Evolutionary conservation across 2,329 filamentous ascomycete species (phyloP).

Genomic region (Exserohilum turcica): DNA sequence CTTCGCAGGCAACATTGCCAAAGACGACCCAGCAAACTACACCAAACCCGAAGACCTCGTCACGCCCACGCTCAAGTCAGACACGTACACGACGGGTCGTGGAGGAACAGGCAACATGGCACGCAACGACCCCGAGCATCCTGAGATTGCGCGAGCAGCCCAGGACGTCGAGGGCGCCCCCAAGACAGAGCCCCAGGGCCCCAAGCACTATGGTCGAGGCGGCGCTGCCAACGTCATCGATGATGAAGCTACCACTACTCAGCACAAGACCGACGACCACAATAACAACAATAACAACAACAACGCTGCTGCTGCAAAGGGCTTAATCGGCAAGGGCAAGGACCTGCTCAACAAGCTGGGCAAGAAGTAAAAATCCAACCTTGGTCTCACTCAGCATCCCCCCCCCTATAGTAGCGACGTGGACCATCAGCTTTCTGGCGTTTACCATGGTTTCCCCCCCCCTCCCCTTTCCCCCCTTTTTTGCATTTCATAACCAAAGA

Average conservation of each 20-base stretch:
- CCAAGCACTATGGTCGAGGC: constrained; percentile 72
- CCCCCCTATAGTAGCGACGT: no score
- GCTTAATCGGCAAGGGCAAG: constrained; percentile 60
- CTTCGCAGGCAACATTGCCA: constrained; percentile 54
- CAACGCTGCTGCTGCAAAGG: constrained; percentile 29
- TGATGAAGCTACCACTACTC: constrained; percentile 40
- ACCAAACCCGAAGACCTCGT: constrained; percentile 65
- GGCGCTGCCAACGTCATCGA: constrained; percentile 70
- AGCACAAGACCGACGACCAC: constrained; percentile 34
- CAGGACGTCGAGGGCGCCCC: constrained; percentile 75
- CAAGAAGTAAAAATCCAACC: constrained; percentile 53
- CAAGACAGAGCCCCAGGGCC: constrained; percentile 60
- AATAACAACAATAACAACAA: constrained; percentile 19
- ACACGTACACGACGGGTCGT: constrained; percentile 87
- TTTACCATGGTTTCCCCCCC: no score
- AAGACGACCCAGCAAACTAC: constrained; percentile 42
- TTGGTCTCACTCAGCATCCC: no score
- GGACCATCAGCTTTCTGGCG: no score
- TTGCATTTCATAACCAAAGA: no score
- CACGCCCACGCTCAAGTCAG: constrained; percentile 81
- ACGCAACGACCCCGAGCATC: constrained; percentile 69
- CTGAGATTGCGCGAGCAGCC: constrained; percentile 71
- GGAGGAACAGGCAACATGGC: constrained; percentile 91
- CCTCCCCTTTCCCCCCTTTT: no score
- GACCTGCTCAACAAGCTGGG: constrained; percentile 53